These are phyloP conservation scores for Calonectria fujianensis DNA, from an alignment of 2,329 filamentous ascomycete species.

Conservation along the genomic window DNA sequence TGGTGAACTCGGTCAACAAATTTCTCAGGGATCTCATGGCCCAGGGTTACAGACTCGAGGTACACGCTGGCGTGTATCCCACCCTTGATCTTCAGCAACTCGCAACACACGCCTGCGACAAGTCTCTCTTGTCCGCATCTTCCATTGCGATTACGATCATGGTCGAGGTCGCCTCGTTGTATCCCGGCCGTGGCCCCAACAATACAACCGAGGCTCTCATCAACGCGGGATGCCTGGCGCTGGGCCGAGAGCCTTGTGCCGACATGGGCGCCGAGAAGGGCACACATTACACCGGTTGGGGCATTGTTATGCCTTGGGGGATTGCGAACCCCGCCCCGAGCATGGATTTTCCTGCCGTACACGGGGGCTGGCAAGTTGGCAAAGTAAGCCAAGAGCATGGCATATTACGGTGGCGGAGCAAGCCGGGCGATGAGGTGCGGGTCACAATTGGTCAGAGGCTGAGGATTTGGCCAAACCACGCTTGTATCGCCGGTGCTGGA, in stretches of 20 bases:
- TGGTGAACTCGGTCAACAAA: constrained; percentile 63
- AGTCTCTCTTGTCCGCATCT: constrained; percentile 63
- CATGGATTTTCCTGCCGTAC: constrained; percentile 62
- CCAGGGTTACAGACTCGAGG: constrained; percentile 72
- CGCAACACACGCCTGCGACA: constrained; percentile 76
- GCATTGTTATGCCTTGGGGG: constrained; percentile 74
- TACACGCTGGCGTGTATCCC: constrained; percentile 85
- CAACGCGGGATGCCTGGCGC: constrained; percentile 24
- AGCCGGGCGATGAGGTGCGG: constrained; percentile 65
- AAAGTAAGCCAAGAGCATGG: constrained; percentile 86
- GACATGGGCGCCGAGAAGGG: constrained; percentile 58
- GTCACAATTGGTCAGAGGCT: constrained; percentile 79
- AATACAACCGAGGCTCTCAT: constrained; percentile 32
- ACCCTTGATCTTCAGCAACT: constrained; percentile 85
- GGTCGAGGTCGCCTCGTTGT: constrained; percentile 80
- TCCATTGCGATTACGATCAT: constrained; percentile 81
- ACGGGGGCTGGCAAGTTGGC: constrained; percentile 78
- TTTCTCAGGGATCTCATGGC: constrained; percentile 62
- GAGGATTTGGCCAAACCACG: constrained; percentile 85
- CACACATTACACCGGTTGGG: constrained; percentile 79
- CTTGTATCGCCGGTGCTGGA: constrained; percentile 82
- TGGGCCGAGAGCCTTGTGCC: constrained; percentile 76
- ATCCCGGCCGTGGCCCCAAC: constrained; percentile 60
- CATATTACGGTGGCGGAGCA: constrained; percentile 75
- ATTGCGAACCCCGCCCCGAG: constrained; percentile 57